Conservation (phyloP, 306 rosid genomes). For the Quercus alba region DNA sequence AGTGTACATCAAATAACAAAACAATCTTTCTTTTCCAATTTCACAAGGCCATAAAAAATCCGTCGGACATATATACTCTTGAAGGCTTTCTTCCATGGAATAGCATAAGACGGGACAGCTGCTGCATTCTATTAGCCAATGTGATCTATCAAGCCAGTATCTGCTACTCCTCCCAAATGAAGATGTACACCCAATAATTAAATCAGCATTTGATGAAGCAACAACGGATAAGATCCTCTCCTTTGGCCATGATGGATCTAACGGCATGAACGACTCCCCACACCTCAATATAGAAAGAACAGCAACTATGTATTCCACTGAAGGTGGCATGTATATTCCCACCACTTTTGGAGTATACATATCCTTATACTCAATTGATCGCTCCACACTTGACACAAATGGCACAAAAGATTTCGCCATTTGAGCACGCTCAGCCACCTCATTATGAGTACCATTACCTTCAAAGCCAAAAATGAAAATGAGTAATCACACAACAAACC, state of each 20-base stretch:
- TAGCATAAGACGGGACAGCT: conserved; percentile 43
- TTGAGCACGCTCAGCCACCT: conserved; percentile 14
- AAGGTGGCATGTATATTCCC: conserved; percentile 77
- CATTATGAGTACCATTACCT: conserved; percentile 18
- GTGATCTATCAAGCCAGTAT: conserved; percentile 36
- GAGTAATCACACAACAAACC: conserved; percentile 9
- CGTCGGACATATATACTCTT: conserved; percentile 11
- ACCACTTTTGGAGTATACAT: conserved; percentile 54
- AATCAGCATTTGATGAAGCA: conserved; percentile 51
- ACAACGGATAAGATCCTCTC: conserved; percentile 50
- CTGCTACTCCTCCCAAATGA: conserved; percentile 39
- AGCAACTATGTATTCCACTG: conserved; percentile 66
- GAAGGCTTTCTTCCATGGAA: conserved; percentile 45
- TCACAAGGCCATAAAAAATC: conserved; percentile 55
- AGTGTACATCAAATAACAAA: conserved; percentile 84
- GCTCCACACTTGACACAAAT: conserved; percentile 11
- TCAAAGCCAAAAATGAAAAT: conserved; percentile 5
- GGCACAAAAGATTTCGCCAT: conserved; percentile 16
- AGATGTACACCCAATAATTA: conserved; percentile 49
- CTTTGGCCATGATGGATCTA: conserved; percentile 83
- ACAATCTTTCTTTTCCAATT: conserved; percentile 46
- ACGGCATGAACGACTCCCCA: conserved; percentile 82
- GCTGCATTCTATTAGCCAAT: conserved; percentile 44
- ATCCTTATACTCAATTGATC: conserved; percentile 16
- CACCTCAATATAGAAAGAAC: conserved; percentile 72